Conservation (phyloP, 1,284 basidiomycete genomes). For the Leccinum subrobustum region DNA sequence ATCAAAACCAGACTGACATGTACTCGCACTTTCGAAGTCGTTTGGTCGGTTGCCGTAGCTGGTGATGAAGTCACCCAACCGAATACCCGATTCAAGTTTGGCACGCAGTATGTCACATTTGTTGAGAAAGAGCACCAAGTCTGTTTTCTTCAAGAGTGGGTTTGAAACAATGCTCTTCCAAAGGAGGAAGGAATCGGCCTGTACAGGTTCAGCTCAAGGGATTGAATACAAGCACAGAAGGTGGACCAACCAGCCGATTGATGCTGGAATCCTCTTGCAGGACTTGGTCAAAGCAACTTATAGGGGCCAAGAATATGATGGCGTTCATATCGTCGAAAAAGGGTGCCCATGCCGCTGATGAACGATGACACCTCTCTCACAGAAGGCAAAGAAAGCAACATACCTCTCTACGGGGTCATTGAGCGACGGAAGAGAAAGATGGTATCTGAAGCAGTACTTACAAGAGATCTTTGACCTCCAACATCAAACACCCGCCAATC, state of each 20-base stretch:
- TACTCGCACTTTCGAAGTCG: constrained; percentile 36
- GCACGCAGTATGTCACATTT: constrained; percentile 53
- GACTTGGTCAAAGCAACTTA: constrained; percentile 65
- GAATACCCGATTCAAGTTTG: constrained; percentile 35
- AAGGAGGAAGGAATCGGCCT: constrained; percentile 58
- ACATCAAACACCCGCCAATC: constrained; percentile 40
- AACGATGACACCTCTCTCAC: constrained; percentile 4
- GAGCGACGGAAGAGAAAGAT: background rate
- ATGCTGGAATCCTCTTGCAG: constrained; percentile 57
- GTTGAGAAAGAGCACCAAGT: constrained; percentile 65
- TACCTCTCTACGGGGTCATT: constrained; percentile 27
- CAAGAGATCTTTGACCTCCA: constrained; percentile 37
- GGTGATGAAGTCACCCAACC: constrained; percentile 33
- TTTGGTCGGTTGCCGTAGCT: constrained; percentile 36
- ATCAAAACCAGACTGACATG: constrained; percentile 24
- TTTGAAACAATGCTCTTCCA: constrained; percentile 59
- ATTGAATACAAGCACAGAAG: background rate
- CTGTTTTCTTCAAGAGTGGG: constrained; percentile 54
- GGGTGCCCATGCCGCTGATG: constrained; percentile 36
- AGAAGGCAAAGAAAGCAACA: background rate
- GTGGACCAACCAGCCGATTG: constrained; percentile 52
- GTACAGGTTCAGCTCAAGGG: background rate
- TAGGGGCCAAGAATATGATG: constrained; percentile 62
- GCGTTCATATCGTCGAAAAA: constrained; percentile 58
- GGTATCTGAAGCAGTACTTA: constrained; percentile 14